Base-by-base conservation (phyloP, 2,329 filamentous ascomycete species). In the Diaporthe citrichinensis region DNA sequence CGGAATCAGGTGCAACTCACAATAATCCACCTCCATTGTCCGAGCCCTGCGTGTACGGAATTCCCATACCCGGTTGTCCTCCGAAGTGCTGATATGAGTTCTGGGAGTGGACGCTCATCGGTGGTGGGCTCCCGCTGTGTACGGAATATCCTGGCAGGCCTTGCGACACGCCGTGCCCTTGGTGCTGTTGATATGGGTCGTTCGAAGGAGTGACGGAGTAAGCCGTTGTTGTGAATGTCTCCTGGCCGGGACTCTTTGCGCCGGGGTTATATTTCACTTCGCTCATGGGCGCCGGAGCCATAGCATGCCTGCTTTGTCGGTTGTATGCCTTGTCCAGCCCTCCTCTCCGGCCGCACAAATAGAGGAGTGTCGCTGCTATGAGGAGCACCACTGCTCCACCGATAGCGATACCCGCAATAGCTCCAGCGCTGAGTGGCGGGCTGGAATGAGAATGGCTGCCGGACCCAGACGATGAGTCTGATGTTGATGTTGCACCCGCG, bases 391-490 rank as follows among this genome's bases (percentile, higher is more conserved):
- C 88, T 0, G 87, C 83, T 1, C 81, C 82, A 34, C 90, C 90
- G 49, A 93, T 84, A 0, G 85, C 86, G 41, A 93, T 91, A 6
- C 91, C 92, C 1, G 89, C 90, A 39, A 93, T 92, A 3, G 88
- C 88, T 5, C 90, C 90, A 0, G 81, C 74, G 9, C 80, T 80
- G 75, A 76, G 72, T 75, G 68, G 44, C 46, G 62, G 57, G 36
- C 71, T 41, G 31, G 58, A 53, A n/a, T 68, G 58, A 23, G 57
- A 61, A 41, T 53, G 23, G 73, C 73, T 71, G 51, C 73, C 71
- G 14, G 79, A 72, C 39, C 72, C 31, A 1, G 78, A 65, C 25
- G 71, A n/a, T 25, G 55, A 9, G 59, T 58, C 57, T 1, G 78
- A 71, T 7, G 68, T 49, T 9, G 73, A 39, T 3, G 55, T 75